Base-by-base conservation (phyloP, 139 green algal genomes). In the Ettlia oleoabundans region DNA sequence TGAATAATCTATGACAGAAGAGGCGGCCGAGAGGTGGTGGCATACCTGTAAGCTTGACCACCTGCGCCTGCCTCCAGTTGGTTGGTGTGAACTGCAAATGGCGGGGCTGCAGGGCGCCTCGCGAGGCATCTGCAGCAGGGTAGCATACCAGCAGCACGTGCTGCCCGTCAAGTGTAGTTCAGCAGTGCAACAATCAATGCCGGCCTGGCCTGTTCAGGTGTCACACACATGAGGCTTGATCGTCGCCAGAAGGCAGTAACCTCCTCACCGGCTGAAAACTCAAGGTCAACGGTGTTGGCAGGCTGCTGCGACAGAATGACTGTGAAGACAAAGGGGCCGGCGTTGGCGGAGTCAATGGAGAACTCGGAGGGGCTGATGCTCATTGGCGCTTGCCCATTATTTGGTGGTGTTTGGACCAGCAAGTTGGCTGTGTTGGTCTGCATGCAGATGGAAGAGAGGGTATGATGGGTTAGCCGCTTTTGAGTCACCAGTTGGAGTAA, bases 1-100 rank as follows among this genome's bases (percentile, higher is more conserved):
- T n/a, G n/a, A n/a, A n/a, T n/a, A n/a, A n/a, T n/a, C n/a, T n/a
- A 5, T n/a, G 55, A 9, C 18, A 28, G 5, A 65, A 9, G 18
- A 65, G 21, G 18, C 28, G 18, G 18, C 21, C 55, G 30, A 40
- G 1, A n/a, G 18, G 19, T 24, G 37, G 37, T 3, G 5, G 8
- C 51, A 42, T 38, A 63, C 72, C 51, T 26, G 35, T 76, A 33
- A 87, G n/a, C 4, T 69, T 76, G 10, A 84, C 68, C 18, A 37
- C n/a, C 66, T 86, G 80, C 0, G 84, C 58, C 22, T 21, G 13
- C 7, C 42, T 32, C 84, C 84, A 88, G 55, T 67, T 51, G n/a
- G 47, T 22, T 15, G 68, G 19, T 3, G 42, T 83, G 79, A 88
- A 88, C 6, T 47, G 21, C 13, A 80, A 37, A 3, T 21, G 40